Base-by-base conservation (phyloP, 2,329 filamentous ascomycete species). In the Colletotrichum viniferum region DNA sequence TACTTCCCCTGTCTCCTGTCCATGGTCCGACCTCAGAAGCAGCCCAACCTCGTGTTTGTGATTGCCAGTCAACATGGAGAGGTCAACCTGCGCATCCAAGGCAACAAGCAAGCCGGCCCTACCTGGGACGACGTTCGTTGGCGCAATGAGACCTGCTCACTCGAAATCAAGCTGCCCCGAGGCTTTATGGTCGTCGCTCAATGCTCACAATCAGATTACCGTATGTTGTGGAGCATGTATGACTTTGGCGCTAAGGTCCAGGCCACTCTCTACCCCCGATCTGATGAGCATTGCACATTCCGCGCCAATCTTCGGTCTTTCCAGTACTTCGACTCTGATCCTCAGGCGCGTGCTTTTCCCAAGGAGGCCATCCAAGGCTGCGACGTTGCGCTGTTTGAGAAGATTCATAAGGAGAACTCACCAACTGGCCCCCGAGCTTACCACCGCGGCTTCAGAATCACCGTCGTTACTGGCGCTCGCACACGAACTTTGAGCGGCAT, bases 91-190 rank as follows among this genome's bases (percentile, higher is more conserved):
- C 87, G 90, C 62, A 92, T 98, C 16, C 93, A 94, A 79, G 87
- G 90, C 30, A 92, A 92, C 80, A 92, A 92, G 79, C 92, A 90
- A 77, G 85, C 88, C 8, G 94, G 94, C 0, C 91, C 94, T 3
- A 93, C 91, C 0, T 98, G 96, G 96, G 91, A 95, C 8, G 94
- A 97, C 81, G 90, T 98, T 7, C 90, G 91, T 56, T 98, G 96
- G 96, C 93, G 93, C 73, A 89, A 92, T 21, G 92, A 94, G 63
- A 88, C 89, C 8, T 90, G 88, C 76, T 89, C 90, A 0, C 88
- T 98, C 72, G 91, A 92, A 24, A 83, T 98, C 48, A 91, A 90
- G 76, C 85, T 98, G 21, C 94, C 94, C 1, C 92, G 95, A 78
- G 94, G 94, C 1, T 96, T 97, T 80, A 86, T 93, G 73, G 85